Base-by-base conservation (phyloP, 257 asterid species). In the Ilex aquifolium region DNA sequence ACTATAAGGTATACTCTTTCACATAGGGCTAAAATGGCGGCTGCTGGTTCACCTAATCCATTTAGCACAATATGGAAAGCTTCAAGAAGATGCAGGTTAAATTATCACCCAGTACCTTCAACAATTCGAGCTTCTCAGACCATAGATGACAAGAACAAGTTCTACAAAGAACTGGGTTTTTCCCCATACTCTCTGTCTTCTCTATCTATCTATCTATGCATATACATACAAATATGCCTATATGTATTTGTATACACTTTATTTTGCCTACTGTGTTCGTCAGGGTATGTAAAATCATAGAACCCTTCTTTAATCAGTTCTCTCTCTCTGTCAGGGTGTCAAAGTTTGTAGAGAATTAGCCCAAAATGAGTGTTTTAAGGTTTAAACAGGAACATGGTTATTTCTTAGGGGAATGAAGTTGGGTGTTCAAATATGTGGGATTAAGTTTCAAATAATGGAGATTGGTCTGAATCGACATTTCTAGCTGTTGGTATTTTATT, bases 131-230 rank as follows among this genome's bases (percentile, higher is more conserved):
- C 88, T 77, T 79, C 87, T 74, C 90, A 61, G 57, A 77, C 80
- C 56, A 73, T 81, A 9, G 78, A 73, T 40, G 82, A 73, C 58
- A 82, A 83, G 76, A 79, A 75, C 74, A 80, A 77, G 67, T 86
- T 80, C 78, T 84, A 74, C 82, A 82, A 84, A 73, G 77, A 89
- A 69, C 79, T 81, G 44, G 93, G 93, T 86, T 69, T 63, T 75
- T 69, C 66, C 54, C 31, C 61, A 64, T 15, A 53, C 51, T 59
- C 54, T 61, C 63, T 21, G 3, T 50, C 62, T 44, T 50, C 62
- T 44, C 44, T 44, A 56, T 44, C 39, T 8, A 15, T 60, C 32
- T 60, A 10, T 44, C 40, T 52, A 30, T 53, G 49, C 44, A 29
- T 14, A 9, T 55, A 58, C 53, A 31, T 8, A 11, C 44, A 31